Base-by-base conservation (phyloP, 148 eudicot species). In the Heliamphora exappendiculata region DNA sequence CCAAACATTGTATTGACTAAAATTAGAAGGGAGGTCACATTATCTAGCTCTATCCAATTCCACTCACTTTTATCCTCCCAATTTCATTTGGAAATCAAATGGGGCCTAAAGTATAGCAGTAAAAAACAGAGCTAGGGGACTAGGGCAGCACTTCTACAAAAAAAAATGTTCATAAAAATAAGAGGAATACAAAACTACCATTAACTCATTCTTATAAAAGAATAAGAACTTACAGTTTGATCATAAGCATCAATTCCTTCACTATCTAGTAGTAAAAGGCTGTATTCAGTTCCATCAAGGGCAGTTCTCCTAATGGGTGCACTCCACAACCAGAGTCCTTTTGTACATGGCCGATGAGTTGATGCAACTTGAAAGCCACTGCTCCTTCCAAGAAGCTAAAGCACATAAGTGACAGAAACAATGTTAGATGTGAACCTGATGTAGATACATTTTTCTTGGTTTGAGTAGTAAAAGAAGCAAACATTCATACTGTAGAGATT, bases 311-410 rank as follows among this genome's bases (percentile, higher is more conserved):
- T 87, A 51, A 95, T 19, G 10, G 99, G 99, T 62, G 91, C 86
- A 81, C 99, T 95, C 99, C 99, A 95, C 70, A 95, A 79, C 99
- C 99, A 95, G 74, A 95, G 91, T 63, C 99, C 99, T 85, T 95
- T 95, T 10, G 99, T 92, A 78, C 99, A 95, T 3, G 99, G 99
- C 76, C 86, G 84, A 79, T 95, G 97, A 67, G 97, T 93, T 54
- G 99, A 63, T 36, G 99, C 99, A 76, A 95, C 97, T 75, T 92
- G 96, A 84, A 95, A 95, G 26, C 99, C 97, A 60, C 94, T 92
- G 81, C 93, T 95, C 85, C 91, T 85, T 51, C 98, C 98, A 82
- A 92, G 87, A 86, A 95, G 97, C 98, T 95, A 79, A 70, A 78
- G 69, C 6, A 73, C 49, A 79, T 31, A 84, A 36, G 47, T 53